Base-by-base conservation (phyloP, 2,329 filamentous ascomycete genomes). In the Pseudogymnoascus sp. region DNA sequence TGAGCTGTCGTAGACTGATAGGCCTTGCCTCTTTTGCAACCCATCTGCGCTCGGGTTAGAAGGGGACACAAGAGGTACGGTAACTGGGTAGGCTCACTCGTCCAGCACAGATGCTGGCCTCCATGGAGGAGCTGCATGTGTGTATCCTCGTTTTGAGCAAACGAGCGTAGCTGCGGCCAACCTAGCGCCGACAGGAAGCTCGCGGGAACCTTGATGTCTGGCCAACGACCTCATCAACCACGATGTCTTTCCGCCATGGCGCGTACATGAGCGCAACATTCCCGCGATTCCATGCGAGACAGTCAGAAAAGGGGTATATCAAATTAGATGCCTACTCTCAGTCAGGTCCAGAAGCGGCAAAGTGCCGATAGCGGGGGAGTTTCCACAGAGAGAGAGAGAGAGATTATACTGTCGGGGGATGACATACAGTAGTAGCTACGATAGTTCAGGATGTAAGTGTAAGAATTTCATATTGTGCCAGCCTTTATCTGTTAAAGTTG, bases 1-100 rank as follows among this genome's bases (percentile, higher is more conserved):
- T 97, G 71, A 99, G 84, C 77, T 97, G 95, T 63, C 95, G 89
- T 70, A 99, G 79, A 77, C 91, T 96, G 73, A 99, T 97, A n/a
- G 95, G 95, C 61, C 92, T 85, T 59, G 93, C 93, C 74, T 96
- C 91, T 71, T 89, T 90, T 66, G 90, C 88, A 61, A 97, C 93
- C 92, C 93, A 97, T 81, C 92, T 96, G 69, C 21, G 61, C 63
- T 62, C 62, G 40, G 41, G 52, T 21, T 16, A 43, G 18, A 28
- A 31, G 5, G 11, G 5, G 6, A 9, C 5, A 16, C 55, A 58
- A 38, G 7, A 31, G 12, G 5, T n/a, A 6, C 2, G 8, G 49
- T 11, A 45, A 35, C 16, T 9, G 33, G 6, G 11, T n/a, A 28
- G 61, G 45, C 82, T 68, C 77, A 88, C 85, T 88, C 85, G 72